Evolutionary conservation across 305 asterid genomes (phyloP).

Genomic region (Galium porrigens): DNA sequence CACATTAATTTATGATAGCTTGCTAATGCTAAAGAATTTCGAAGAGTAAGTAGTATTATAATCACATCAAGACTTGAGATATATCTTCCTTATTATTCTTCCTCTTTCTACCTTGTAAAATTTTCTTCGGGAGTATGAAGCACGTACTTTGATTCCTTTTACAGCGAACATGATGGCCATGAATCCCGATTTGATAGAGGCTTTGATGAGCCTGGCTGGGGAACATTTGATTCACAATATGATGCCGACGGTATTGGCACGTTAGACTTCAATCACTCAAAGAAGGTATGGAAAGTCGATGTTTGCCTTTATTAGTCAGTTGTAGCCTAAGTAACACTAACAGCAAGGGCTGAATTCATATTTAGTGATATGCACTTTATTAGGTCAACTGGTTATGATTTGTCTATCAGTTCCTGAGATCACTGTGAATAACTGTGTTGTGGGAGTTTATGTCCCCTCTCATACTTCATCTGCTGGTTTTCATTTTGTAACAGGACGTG

Average conservation of each 20-base stretch:
- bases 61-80: slow-evolving; percentile 7
- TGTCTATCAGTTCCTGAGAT: not conserved
- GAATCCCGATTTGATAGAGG: slow-evolving; percentile 47
- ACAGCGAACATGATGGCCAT: slow-evolving; percentile 58
- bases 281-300: slow-evolving; percentile 33
- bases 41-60: not conserved
- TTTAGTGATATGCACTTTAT: not conserved
- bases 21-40: not conserved
- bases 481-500: slow-evolving; percentile 15
- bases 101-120: not conserved
- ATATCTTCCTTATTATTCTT: not conserved
- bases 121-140: slow-evolving; percentile 2
- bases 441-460: not conserved
- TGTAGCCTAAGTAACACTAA: not conserved
- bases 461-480: not conserved
- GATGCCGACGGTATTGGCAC: slow-evolving; percentile 50
- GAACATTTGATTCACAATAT: slow-evolving; percentile 51
- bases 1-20: not conserved
- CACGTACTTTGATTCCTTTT: slow-evolving; percentile 13
- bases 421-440: not conserved
- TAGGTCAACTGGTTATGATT: not conserved
- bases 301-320: not conserved
- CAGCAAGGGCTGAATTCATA: not conserved
- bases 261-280: slow-evolving; percentile 43
- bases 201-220: slow-evolving; percentile 69